Evolutionary conservation across 1,284 basidiomycete genomes (phyloP).

Genomic region (Fomitopsis pinicola): DNA sequence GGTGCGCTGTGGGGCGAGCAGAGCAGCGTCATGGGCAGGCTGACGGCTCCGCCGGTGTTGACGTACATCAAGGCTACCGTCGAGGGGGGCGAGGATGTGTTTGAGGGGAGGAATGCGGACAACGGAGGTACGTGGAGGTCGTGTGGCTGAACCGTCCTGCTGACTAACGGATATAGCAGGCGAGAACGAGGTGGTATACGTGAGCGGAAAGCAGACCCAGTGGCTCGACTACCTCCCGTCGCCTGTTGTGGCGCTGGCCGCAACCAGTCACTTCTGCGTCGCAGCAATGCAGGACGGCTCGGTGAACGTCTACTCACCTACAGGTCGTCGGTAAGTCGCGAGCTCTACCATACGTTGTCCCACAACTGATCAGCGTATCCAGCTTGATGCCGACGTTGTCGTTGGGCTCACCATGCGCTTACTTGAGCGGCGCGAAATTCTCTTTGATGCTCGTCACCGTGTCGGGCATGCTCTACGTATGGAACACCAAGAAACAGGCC

Average conservation of each 20-base stretch:
- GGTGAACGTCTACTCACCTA: constrained; percentile 74
- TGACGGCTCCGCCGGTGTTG: constrained; percentile 51
- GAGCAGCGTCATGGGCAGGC: constrained; percentile 24
- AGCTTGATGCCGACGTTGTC: constrained; percentile 74
- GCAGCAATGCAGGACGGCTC: constrained; percentile 74
- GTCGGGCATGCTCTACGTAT: constrained; percentile 66
- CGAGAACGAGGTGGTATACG: constrained; percentile 64
- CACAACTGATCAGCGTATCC: constrained; percentile 7
- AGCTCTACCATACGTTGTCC: constrained; percentile 6
- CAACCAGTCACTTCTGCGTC: constrained; percentile 68
- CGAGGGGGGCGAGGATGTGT: constrained; percentile 62
- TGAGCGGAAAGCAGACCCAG: constrained; percentile 61
- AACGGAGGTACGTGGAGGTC: constrained; percentile 44
- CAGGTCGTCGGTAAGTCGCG: constrained; percentile 62
- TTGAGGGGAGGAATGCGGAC: constrained; percentile 81
- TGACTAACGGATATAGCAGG: constrained; percentile 30
- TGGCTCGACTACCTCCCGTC: constrained; percentile 88
- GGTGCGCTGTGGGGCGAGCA: constrained; percentile 14
- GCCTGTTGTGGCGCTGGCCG: constrained; percentile 62
- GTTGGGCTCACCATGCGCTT: constrained; percentile 68
- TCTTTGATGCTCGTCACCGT: constrained; percentile 72
- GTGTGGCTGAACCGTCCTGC: neutral
- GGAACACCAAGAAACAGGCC: constrained; percentile 68
- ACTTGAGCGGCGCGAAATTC: constrained; percentile 61
- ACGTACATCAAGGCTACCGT: constrained; percentile 54